These are phyloP conservation scores for Termitomyces titanicus DNA, from an alignment of 768 basidiomycete species.

Conservation along the genomic window DNA sequence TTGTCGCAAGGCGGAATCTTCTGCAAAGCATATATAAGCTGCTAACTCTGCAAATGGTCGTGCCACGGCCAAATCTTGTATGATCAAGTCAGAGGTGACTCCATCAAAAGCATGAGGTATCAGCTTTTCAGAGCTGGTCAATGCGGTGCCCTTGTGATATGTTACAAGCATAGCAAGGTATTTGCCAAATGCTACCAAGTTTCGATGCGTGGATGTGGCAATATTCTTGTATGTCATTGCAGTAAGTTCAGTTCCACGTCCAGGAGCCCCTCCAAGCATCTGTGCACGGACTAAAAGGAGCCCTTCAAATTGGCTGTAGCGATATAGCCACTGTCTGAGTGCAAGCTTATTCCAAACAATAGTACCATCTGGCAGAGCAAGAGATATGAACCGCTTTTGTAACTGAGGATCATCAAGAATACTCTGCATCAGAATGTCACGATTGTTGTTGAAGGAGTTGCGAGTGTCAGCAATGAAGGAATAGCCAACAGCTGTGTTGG, in stretches of 20 bases:
- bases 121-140: background rate
- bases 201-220: background rate
- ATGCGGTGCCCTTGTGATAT: background rate
- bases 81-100: background rate
- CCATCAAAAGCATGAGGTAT: background rate
- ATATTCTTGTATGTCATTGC: background rate
- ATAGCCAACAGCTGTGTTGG: background rate
- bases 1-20: too few species aligned
- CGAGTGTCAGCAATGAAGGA: background rate
- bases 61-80: background rate
- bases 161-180: background rate
- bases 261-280: background rate
- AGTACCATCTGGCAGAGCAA: background rate
- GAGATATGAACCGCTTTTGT: background rate
- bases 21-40: background rate
- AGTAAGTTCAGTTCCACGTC: background rate
- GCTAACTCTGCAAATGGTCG: background rate
- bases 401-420: background rate
- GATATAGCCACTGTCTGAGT: background rate
- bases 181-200: background rate
- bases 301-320: background rate
- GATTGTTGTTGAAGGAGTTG: background rate
- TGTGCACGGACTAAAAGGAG: background rate
- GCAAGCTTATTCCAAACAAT: background rate
- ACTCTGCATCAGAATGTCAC: background rate